Conservation (phyloP, 140 eudicot genomes). For the Anethum foeniculum region DNA sequence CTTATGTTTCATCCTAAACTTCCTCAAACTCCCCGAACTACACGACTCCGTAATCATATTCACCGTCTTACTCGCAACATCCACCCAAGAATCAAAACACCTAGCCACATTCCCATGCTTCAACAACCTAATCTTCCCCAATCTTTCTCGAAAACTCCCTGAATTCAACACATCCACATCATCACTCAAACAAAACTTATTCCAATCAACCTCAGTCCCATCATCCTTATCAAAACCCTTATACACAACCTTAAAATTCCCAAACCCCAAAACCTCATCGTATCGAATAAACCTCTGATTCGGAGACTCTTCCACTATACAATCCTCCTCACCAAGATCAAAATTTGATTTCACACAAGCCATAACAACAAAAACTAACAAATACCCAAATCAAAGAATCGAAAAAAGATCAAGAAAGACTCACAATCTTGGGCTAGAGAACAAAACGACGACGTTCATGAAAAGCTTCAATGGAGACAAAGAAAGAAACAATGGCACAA, state of each 20-base stretch:
- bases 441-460: background rate
- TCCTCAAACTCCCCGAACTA: slow-evolving; percentile 52
- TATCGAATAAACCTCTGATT: background rate
- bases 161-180: background rate
- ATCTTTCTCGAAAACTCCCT: slow-evolving; percentile 6
- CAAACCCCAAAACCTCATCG: slow-evolving; percentile 13
- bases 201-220: slow-evolving; percentile 16
- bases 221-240: slow-evolving; percentile 13
- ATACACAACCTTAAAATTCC: slow-evolving; percentile 3
- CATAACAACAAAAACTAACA: background rate
- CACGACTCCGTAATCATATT: slow-evolving; percentile 56
- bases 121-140: slow-evolving; percentile 31
- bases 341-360: background rate
- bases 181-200: background rate
- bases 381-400: background rate
- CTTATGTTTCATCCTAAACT: slow-evolving; percentile 24
- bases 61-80: slow-evolving; percentile 29
- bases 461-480: slow-evolving; percentile 5
- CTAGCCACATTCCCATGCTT: slow-evolving; percentile 47
- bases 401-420: too few relatives aligned
- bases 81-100: slow-evolving; percentile 49
- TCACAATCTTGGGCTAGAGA: background rate
- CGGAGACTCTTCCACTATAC: slow-evolving; percentile 10
- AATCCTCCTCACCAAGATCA: slow-evolving; percentile 5
- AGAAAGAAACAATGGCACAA: slow-evolving; percentile 9